phyloP scores from a whole-genome alignment of 139 green algal species.

The Limnomonas spitsbergensis region DNA sequence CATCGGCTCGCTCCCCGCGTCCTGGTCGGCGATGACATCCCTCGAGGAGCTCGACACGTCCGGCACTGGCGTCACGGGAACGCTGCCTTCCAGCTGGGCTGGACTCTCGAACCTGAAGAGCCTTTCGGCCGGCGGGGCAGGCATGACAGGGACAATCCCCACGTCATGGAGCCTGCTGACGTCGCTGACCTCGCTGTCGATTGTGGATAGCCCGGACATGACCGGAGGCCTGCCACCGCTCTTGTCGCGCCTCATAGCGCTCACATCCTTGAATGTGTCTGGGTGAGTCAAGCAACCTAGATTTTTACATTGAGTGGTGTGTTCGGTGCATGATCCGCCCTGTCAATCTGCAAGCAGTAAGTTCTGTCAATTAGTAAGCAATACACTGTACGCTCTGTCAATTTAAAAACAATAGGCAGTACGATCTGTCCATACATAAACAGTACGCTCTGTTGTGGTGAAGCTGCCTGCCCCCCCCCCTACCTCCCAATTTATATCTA shows the following conservation, averaged over 20 bases:
- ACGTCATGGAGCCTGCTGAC: neutral
- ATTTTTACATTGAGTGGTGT: neutral
- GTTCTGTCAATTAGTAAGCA: neutral
- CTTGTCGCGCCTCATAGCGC: too few relatives aligned
- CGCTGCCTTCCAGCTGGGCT: neutral
- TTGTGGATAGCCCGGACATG: neutral
- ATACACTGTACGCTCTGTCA: neutral
- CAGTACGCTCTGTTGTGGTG: neutral
- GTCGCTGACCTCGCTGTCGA: neutral
- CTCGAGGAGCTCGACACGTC: constrained; percentile 14
- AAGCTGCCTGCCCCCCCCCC: neutral
- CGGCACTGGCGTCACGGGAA: constrained; percentile 1
- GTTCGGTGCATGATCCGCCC: too few relatives aligned
- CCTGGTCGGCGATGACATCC: constrained; percentile 8
- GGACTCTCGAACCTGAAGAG: neutral
- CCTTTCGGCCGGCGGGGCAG: too few relatives aligned
- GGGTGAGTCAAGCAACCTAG: neutral
- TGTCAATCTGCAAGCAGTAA: neutral
- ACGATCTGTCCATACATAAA: neutral
- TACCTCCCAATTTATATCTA: neutral
- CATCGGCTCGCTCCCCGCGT: constrained; percentile 10
- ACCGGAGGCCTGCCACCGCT: neutral
- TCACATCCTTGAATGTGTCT: neutral
- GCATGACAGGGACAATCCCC: too few relatives aligned
- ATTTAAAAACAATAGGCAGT: neutral